Conservation (phyloP, 495 filamentous ascomycete genomes). For the Astrocystis sublimbata region DNA sequence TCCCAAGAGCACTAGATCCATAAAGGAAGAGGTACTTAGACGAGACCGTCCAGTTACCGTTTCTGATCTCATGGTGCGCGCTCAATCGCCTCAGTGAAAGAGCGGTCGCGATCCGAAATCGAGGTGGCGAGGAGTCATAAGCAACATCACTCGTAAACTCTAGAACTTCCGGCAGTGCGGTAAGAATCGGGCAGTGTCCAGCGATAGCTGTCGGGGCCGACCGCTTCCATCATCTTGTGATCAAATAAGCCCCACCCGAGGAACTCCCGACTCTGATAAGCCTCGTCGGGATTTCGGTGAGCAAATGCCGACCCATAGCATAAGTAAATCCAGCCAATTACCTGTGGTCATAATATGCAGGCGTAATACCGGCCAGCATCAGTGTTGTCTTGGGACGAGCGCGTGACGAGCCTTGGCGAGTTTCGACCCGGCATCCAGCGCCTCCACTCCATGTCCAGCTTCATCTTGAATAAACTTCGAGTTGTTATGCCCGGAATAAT, state of each 20-base stretch:
- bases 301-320: background rate
- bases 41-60: conserved; percentile 10
- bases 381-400: background rate
- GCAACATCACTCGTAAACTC: conserved; percentile 8
- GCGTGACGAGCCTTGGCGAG: background rate
- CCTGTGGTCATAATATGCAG: background rate
- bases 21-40: background rate
- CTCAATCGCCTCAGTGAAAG: background rate
- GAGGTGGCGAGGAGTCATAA: background rate
- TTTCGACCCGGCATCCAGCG: background rate
- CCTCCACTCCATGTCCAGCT: background rate
- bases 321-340: conserved; percentile 1
- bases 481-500: background rate
- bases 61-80: conserved; percentile 1
- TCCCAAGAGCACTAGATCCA: background rate
- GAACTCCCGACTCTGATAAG: background rate
- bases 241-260: background rate
- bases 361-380: background rate
- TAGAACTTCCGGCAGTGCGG: background rate
- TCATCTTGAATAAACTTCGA: background rate
- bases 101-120: background rate
- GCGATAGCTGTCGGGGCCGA: background rate
- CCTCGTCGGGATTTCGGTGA: conserved; percentile 2
- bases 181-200: background rate
- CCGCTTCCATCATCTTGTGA: background rate